Evolutionary conservation across 345 rosid genomes (phyloP).

Genomic region (Sonneratia caseolaris): DNA sequence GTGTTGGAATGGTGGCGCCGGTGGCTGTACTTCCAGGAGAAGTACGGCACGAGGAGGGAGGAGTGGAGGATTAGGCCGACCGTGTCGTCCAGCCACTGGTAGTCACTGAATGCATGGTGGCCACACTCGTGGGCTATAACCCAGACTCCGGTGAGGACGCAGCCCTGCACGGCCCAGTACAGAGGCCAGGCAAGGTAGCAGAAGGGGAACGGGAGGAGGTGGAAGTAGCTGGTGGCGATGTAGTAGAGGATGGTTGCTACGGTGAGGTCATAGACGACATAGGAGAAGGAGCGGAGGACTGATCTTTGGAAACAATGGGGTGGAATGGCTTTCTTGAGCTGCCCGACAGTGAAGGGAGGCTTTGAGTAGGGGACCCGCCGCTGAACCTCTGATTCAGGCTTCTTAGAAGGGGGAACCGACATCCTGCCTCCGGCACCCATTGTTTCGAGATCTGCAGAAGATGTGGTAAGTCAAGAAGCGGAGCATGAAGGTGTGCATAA

Average conservation of each 20-base stretch:
- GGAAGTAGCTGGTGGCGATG: constrained; percentile 46
- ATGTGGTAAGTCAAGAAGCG: neutral
- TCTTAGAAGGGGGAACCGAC: constrained; percentile 35
- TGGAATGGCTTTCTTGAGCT: constrained; percentile 78
- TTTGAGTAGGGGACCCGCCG: constrained; percentile 52
- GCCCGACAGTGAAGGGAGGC: constrained; percentile 64
- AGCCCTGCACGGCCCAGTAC: constrained; percentile 80
- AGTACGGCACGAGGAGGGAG: constrained; percentile 72
- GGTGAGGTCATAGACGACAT: constrained; percentile 42
- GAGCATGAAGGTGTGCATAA: neutral
- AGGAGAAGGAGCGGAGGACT: constrained; percentile 66
- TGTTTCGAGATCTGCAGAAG: constrained; percentile 24
- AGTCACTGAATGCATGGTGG: constrained; percentile 90
- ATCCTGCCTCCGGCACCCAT: constrained; percentile 90
- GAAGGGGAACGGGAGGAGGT: constrained; percentile 44
- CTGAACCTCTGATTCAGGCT: constrained; percentile 18
- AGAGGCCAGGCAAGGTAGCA: constrained; percentile 63
- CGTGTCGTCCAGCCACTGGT: constrained; percentile 76
- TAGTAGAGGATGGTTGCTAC: constrained; percentile 46
- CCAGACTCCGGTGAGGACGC: constrained; percentile 70
- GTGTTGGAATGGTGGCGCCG: constrained; percentile 95
- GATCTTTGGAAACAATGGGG: constrained; percentile 85
- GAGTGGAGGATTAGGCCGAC: constrained; percentile 87
- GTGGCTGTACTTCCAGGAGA: constrained; percentile 90
- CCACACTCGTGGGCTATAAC: constrained; percentile 93